Conservation (phyloP, 345 rosid species). For the Toxicodendron radicans region DNA sequence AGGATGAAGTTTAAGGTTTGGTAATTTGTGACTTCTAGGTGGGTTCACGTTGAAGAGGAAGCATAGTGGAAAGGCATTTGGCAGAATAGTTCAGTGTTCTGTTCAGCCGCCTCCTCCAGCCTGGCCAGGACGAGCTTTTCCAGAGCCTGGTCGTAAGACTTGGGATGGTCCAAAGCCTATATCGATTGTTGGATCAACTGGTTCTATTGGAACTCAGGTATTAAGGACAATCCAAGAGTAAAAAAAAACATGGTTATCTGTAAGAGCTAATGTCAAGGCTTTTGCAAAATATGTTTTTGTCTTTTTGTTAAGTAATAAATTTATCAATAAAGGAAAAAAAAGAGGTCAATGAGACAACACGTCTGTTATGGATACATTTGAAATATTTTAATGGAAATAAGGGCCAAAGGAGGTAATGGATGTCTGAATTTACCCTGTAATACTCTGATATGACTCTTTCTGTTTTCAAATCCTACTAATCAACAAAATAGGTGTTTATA, state of each 20-base stretch:
- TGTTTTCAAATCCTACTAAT: neutral
- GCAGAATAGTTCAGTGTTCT: constrained; percentile 65
- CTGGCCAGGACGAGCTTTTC: constrained; percentile 92
- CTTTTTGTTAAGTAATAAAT: neutral
- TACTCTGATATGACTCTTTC: neutral
- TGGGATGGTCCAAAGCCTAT: constrained; percentile 96
- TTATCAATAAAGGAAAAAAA: neutral
- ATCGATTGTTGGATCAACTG: constrained; percentile 92
- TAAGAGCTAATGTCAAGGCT: neutral
- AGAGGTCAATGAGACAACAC: neutral
- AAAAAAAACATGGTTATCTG: neutral
- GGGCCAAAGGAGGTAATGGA: neutral
- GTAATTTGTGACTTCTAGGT: constrained; percentile 42
- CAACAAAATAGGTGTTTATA: neutral
- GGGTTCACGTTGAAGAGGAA: constrained; percentile 55
- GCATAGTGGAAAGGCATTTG: constrained; percentile 37
- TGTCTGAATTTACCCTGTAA: neutral
- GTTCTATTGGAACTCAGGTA: constrained; percentile 99
- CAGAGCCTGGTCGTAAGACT: constrained; percentile 57
- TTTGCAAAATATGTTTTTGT: neutral
- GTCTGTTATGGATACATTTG: too few species aligned
- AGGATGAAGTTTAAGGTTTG: constrained; percentile 6
- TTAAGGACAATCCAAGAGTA: neutral
- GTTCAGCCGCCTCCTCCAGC: constrained; percentile 77
- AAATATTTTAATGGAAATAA: too few species aligned